phyloP scores from a whole-genome alignment of 345 rosid genomes.

The Dovyalis caffra region DNA sequence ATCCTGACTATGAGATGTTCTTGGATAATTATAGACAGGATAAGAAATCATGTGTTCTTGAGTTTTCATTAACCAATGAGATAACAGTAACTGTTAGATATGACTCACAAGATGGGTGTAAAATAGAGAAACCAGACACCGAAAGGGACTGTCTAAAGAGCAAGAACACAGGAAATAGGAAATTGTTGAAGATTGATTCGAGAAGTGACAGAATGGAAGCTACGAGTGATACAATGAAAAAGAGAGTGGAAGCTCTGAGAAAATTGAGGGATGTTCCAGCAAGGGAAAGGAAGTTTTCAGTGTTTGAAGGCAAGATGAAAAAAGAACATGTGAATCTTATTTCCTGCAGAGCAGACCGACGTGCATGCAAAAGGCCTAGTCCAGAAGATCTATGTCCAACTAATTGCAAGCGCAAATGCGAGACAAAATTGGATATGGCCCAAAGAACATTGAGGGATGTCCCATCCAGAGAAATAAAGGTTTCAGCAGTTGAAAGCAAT shows the following conservation, averaged over 20 bases:
- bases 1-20: constrained; percentile 40
- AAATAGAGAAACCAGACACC: not conserved
- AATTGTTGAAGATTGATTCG: not conserved
- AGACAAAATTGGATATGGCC: constrained; percentile 5
- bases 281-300: not conserved
- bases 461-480: not conserved
- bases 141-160: not conserved
- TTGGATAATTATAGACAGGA: constrained; percentile 17
- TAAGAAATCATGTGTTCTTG: constrained; percentile 28
- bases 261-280: not conserved
- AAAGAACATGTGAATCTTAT: not conserved
- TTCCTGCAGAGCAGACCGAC: not conserved
- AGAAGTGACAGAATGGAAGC: not conserved
- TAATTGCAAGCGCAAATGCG: constrained; percentile 8
- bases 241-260: not conserved
- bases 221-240: not conserved
- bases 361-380: not conserved
- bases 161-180: not conserved
- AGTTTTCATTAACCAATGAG: constrained; percentile 16
- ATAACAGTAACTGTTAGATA: not conserved
- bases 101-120: constrained; percentile 5
- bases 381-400: not conserved
- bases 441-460: not conserved
- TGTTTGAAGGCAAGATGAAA: not conserved
- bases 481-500: not conserved